Evolutionary conservation across 352 stramenopile genomes (phyloP).

Genomic region (Globisporangium orthogonon): DNA sequence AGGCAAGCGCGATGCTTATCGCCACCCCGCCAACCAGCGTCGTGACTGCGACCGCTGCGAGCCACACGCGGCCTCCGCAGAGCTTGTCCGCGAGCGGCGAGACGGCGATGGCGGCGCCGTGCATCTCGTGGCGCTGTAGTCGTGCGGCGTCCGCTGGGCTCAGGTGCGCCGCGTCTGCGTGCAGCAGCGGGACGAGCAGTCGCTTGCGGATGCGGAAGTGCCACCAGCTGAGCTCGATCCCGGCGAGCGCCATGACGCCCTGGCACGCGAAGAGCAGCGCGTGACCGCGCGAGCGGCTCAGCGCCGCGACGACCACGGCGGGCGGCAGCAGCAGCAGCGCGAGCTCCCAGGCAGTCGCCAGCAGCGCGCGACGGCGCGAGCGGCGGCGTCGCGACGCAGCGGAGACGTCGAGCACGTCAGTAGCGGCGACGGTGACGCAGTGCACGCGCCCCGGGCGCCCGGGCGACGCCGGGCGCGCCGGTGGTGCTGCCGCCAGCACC

Average conservation of each 20-base stretch:
- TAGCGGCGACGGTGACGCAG: not conserved
- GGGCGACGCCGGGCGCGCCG: not conserved
- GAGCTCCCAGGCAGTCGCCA: constrained; percentile 9
- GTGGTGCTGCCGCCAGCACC: not conserved
- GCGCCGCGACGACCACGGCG: constrained; percentile 30
- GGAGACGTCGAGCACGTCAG: not conserved
- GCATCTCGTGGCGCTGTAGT: constrained; percentile 22
- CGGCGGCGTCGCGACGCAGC: not conserved
- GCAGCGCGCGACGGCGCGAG: not conserved
- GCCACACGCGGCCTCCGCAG: constrained; percentile 10
- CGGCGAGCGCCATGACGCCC: constrained; percentile 23
- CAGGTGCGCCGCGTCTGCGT: constrained; percentile 5
- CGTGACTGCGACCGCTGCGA: constrained; percentile 12
- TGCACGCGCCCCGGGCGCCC: not conserved
- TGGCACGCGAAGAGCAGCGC: constrained; percentile 33
- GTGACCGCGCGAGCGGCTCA: constrained; percentile 24
- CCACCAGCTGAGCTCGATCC: constrained; percentile 55
- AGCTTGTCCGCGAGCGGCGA: constrained; percentile 21
- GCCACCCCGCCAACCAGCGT: constrained; percentile 11
- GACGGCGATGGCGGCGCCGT: constrained; percentile 19
- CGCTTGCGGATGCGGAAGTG: constrained; percentile 55
- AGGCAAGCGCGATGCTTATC: constrained; percentile 5
- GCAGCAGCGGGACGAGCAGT: constrained; percentile 16
- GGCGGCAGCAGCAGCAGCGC: constrained; percentile 18
- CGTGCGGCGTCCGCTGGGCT: constrained; percentile 17